These are phyloP conservation scores for Calocera viscosa DNA, from an alignment of 768 basidiomycete genomes.

Conservation along the genomic window DNA sequence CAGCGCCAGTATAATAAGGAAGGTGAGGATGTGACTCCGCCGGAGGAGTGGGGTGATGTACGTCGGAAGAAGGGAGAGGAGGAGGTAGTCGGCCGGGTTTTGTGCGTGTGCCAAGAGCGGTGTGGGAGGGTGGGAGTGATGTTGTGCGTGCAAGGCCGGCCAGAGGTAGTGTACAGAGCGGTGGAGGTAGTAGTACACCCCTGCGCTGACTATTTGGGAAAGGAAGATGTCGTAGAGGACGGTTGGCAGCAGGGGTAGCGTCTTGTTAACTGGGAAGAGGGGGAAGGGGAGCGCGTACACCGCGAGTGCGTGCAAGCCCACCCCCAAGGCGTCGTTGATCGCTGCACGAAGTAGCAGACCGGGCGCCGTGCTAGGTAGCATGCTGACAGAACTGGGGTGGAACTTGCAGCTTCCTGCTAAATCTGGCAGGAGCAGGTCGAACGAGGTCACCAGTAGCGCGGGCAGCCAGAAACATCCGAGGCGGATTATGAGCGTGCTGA, in stretches of 20 bases:
- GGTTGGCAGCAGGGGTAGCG: background rate
- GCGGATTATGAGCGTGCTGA: background rate
- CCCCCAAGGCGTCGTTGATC: background rate
- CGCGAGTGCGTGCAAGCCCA: background rate
- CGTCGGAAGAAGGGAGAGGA: background rate
- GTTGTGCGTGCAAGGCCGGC: background rate
- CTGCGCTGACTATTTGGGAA: background rate
- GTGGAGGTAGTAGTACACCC: conserved; percentile 1
- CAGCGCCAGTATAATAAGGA: background rate
- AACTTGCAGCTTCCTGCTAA: background rate
- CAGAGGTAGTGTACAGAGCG: background rate
- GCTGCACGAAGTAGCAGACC: background rate
- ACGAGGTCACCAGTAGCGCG: background rate
- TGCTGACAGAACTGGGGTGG: background rate
- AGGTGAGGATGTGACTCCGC: background rate
- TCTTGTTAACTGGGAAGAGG: background rate
- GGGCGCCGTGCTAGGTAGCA: background rate
- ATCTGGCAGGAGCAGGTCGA: background rate
- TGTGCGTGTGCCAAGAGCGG: background rate
- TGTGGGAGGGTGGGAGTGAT: background rate
- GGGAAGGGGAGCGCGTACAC: background rate
- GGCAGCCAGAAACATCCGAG: background rate
- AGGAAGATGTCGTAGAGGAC: background rate
- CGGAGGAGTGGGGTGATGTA: background rate
- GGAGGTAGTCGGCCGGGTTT: background rate